Conservation (phyloP, 768 basidiomycete species). For the Leccinum barrowsii region DNA sequence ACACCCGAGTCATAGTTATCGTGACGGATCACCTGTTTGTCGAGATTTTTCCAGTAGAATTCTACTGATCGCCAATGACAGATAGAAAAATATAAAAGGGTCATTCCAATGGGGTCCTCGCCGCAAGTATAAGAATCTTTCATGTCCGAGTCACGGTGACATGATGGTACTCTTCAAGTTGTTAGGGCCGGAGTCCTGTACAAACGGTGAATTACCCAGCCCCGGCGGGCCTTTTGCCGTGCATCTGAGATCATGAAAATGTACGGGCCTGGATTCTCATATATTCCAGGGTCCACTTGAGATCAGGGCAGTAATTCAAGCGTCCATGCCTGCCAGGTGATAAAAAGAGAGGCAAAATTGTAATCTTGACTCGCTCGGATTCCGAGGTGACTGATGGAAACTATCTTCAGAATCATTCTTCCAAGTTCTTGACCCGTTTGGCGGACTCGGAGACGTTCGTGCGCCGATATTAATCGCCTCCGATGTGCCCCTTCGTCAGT, state of each 20-base stretch:
- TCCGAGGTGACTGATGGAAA: background rate
- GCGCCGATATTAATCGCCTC: background rate
- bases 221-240: background rate
- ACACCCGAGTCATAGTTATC: background rate
- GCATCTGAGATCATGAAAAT: background rate
- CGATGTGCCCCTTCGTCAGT: background rate
- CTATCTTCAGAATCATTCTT: background rate
- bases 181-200: background rate
- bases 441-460: too few species aligned
- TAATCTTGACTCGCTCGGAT: background rate
- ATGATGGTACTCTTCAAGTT: background rate
- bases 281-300: background rate
- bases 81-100: background rate
- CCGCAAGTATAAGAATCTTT: background rate
- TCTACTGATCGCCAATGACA: background rate
- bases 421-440: too few species aligned
- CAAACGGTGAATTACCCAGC: background rate
- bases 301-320: background rate
- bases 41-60: background rate
- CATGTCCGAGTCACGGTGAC: too few species aligned
- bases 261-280: background rate
- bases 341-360: background rate
- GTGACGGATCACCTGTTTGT: background rate
- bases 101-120: background rate
- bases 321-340: background rate